phyloP scores from a whole-genome alignment of 2,329 filamentous ascomycete genomes.

The Exophiala viscosa region DNA sequence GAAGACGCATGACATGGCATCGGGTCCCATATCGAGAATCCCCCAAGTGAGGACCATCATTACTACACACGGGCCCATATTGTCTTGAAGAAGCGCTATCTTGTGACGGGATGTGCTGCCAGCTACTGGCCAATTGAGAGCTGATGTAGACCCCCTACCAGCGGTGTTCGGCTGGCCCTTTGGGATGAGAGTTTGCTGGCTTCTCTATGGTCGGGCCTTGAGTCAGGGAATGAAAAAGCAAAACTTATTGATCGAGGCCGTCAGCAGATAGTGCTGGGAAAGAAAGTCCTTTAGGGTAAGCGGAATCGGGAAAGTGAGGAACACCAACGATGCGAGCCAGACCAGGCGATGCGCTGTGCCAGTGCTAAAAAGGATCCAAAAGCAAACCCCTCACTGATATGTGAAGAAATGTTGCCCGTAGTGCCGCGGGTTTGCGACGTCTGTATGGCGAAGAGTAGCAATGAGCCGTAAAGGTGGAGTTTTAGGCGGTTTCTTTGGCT shows the following conservation, averaged over 20 bases:
- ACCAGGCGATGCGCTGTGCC: conserved; percentile 21
- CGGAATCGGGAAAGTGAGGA: conserved; percentile 20
- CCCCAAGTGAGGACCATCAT: conserved; percentile 3
- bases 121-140: conserved; percentile 13
- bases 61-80: conserved; percentile 4
- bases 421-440: conserved; percentile 13
- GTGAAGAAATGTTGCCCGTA: conserved; percentile 10
- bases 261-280: conserved; percentile 16
- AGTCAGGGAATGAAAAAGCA: not conserved
- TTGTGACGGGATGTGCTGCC: conserved; percentile 18
- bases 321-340: conserved; percentile 15
- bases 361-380: conserved; percentile 9
- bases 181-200: conserved; percentile 2
- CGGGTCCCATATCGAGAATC: conserved; percentile 3
- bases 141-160: conserved; percentile 4
- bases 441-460: conserved; percentile 21
- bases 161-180: conserved; percentile 16
- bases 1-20: conserved; percentile 5
- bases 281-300: not conserved
- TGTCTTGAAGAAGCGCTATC: conserved; percentile 12
- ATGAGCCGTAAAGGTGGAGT: conserved; percentile 11
- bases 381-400: conserved; percentile 20
- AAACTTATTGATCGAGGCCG: conserved; percentile 11
- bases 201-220: conserved; percentile 7
- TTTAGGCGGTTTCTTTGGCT: conserved; percentile 10